Evolutionary conservation across 495 filamentous ascomycete species (phyloP), one percentile per base, ranked within the genome.

Genomic region (Chlorociboria aeruginascens): DNA sequence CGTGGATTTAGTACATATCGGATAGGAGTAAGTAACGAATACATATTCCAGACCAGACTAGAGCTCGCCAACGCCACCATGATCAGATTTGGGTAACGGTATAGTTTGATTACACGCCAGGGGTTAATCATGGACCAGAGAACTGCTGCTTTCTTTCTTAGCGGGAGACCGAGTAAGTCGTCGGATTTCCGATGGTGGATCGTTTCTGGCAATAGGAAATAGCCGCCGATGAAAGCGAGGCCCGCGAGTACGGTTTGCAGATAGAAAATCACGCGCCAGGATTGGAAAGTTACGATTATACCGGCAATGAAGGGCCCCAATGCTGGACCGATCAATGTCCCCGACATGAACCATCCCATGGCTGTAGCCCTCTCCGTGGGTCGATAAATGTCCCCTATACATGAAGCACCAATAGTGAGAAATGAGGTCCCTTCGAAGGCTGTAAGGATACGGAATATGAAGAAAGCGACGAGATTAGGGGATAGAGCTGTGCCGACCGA

Each of bases 251-350:
- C 81, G 8, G 78, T 72, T 56, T 86, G 81, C 11, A 86, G 70
- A 77, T 81, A 86, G 66, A 86, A 85, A 30, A 86, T 80, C 32
- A 71, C 72, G 29, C 81, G 63, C 83, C 83, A 87, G 7, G 74
- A 72, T 12, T 69, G 64, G 61, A 75, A 86, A 0, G 78, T 86
- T 12, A 85, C 79, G 39, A 87, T 82, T 35, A 85, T 75, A 29
- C 77, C 78, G 8, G 76, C 76, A 20, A 79, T 54, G 52, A 85
- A 81, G 3, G 83, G 82, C 8, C 82, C 82, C 13, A 86, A 63
- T 16, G 82, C 81, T 17, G 83, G 83, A 0, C 83, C 83, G 44
- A 84, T 76, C 1, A 86, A 63, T 8, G 82, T 83, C 4, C 81
- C 82, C 0, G 71, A 76, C 9, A 85, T 61, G 54, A 83, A 84